Conservation (phyloP, 371 early-diverging fungal genomes). For the Mucor circinelloides region DNA sequence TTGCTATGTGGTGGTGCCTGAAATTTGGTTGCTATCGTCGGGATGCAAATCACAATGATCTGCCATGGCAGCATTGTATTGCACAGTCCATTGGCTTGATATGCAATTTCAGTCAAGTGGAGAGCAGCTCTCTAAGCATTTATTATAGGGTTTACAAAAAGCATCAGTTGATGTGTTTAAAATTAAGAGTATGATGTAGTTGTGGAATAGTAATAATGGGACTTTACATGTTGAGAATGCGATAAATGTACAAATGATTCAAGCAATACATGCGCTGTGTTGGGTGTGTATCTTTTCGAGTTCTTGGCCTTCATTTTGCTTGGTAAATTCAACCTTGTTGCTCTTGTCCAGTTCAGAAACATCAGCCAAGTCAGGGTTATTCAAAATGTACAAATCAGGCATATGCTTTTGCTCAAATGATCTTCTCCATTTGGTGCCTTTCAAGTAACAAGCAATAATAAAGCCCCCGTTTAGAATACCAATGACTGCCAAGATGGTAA, state of each 20-base stretch:
- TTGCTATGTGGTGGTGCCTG: no score
- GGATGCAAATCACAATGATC: no score
- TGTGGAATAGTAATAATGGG: background rate
- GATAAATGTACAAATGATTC: background rate
- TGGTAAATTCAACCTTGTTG: background rate
- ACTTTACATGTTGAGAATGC: background rate
- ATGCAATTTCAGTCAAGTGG: background rate
- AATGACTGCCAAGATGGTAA: conserved; percentile 28
- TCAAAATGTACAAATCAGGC: conserved; percentile 10
- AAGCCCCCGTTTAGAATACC: conserved; percentile 24
- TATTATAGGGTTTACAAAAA: background rate
- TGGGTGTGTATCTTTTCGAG: conserved; percentile 2
- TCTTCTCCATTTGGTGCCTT: conserved; percentile 30
- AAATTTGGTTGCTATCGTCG: no score
- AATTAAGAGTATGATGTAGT: background rate
- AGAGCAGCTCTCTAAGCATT: background rate
- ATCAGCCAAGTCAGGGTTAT: background rate
- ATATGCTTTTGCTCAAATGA: conserved; percentile 25
- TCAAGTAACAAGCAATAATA: conserved; percentile 23
- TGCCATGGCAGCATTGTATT: no score
- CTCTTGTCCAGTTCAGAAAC: background rate
- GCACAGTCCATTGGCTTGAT: no score
- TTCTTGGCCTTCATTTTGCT: background rate
- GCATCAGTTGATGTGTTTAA: background rate
- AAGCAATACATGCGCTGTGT: conserved; percentile 8